A percentile compares a stretch with the other conserved stretches of the same genome.
phyloP scores from a whole-genome alignment of 495 filamentous ascomycete species.

The Lasiosphaeria ovina region DNA sequence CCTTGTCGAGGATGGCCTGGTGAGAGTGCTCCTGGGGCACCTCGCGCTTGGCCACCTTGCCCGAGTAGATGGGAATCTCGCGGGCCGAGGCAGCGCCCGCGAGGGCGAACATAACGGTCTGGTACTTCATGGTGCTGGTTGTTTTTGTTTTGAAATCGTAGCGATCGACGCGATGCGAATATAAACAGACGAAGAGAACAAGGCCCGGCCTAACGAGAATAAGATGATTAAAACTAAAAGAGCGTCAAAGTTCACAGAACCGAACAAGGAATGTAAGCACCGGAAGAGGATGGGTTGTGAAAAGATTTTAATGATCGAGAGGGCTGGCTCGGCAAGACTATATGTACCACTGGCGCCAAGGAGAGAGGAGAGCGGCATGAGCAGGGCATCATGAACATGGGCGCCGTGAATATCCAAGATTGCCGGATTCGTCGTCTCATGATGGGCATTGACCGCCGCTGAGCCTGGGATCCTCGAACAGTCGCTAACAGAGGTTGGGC shows the following conservation, averaged over 20 bases:
- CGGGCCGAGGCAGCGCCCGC: conserved; percentile 34
- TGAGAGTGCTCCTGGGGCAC: conserved; percentile 66
- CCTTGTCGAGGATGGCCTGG: conserved; percentile 49
- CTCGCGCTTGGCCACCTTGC: conserved; percentile 47
- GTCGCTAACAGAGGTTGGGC: conserved; percentile 20
- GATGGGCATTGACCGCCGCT: conserved; percentile 11
- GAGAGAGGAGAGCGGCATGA: neutral
- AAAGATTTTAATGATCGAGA: conserved; percentile 11
- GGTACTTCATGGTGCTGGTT: conserved; percentile 45
- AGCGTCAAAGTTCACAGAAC: conserved; percentile 51
- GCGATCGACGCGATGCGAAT: conserved; percentile 26
- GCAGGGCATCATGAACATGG: conserved; percentile 5
- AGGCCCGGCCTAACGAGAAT: conserved; percentile 40
- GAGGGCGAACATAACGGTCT: conserved; percentile 33
- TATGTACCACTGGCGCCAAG: neutral
- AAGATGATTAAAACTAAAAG: conserved; percentile 27
- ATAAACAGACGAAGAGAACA: conserved; percentile 23
- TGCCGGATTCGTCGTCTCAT: conserved; percentile 25
- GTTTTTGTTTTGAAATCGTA: conserved; percentile 26
- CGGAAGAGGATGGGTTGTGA: conserved; percentile 34
- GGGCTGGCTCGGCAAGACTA: neutral
- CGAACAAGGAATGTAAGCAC: conserved; percentile 36
- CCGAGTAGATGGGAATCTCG: conserved; percentile 29
- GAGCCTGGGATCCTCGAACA: conserved; percentile 15
- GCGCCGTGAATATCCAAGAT: conserved; percentile 12